These are phyloP conservation scores for Pythium grandisporangium DNA, from an alignment of 352 stramenopile genomes.

Conservation along the genomic window DNA sequence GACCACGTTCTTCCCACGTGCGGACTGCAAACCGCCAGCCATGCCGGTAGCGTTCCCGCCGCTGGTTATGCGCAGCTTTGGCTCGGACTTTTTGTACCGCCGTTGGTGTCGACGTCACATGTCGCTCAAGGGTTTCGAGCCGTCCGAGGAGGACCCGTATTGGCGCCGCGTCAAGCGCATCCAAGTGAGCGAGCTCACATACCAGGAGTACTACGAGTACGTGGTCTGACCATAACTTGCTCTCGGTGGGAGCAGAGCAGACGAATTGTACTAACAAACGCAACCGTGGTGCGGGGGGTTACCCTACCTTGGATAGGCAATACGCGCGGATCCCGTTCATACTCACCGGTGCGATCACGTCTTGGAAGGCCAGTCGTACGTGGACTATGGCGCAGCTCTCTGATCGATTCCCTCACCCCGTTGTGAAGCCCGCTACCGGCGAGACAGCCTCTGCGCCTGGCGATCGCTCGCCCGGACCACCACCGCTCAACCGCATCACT, in stretches of 20 bases:
- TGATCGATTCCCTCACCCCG: constrained; percentile 33
- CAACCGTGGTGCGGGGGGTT: no score
- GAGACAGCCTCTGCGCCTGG: no score
- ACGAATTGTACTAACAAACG: no score
- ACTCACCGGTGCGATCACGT: constrained; percentile 47
- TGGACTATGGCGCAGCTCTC: constrained; percentile 70
- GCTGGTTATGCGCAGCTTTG: constrained; percentile 29
- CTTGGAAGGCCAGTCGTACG: constrained; percentile 64
- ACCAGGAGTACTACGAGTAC: constrained; percentile 65
- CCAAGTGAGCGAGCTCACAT: constrained; percentile 45
- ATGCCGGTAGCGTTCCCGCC: constrained; percentile 16
- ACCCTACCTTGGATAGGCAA: constrained; percentile 36
- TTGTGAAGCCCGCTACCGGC: no score
- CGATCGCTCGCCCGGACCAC: no score
- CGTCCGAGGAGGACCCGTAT: constrained; percentile 31
- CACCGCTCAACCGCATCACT: constrained; percentile 53
- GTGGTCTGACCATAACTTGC: constrained; percentile 4
- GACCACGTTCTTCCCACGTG: constrained; percentile 66
- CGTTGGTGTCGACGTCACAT: constrained; percentile 82
- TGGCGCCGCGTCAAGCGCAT: constrained; percentile 45
- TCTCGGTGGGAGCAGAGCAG: no score
- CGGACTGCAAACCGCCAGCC: constrained; percentile 8
- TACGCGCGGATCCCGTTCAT: constrained; percentile 70
- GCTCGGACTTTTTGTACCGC: constrained; percentile 79
- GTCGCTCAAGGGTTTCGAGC: constrained; percentile 43